These are phyloP conservation scores for Litsea cubeba DNA, from an alignment of 164 flowering plant genomes.

Conservation along the genomic window DNA sequence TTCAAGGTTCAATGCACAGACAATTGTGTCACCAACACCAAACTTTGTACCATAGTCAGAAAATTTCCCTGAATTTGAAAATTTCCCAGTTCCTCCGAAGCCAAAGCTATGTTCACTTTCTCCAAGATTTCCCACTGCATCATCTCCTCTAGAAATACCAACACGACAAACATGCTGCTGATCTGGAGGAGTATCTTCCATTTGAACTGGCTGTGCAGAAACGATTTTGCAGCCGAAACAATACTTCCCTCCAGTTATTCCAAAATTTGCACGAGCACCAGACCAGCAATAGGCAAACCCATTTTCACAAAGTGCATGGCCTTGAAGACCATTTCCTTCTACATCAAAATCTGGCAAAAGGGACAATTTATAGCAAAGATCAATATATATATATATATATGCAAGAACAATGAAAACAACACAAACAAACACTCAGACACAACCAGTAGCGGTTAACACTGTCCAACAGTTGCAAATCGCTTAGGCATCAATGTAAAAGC, in stretches of 20 bases:
- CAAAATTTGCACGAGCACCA: slow-evolving; percentile 57
- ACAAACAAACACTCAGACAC: background rate
- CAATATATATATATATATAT: background rate
- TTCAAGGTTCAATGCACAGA: slow-evolving; percentile 55
- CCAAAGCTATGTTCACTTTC: slow-evolving; percentile 51
- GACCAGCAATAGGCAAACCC: slow-evolving; percentile 80
- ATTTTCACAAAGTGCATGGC: slow-evolving; percentile 40
- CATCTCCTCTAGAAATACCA: slow-evolving; percentile 61
- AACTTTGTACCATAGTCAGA: slow-evolving; percentile 45
- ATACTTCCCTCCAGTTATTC: slow-evolving; percentile 55
- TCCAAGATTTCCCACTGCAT: slow-evolving; percentile 44
- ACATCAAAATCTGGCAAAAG: slow-evolving; percentile 48
- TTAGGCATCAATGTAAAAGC: no score
- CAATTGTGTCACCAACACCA: slow-evolving; percentile 54
- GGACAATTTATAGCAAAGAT: background rate
- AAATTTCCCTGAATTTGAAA: slow-evolving; percentile 46
- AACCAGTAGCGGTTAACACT: background rate
- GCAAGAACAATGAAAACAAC: background rate
- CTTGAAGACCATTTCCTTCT: slow-evolving; percentile 43
- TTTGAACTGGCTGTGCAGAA: slow-evolving; percentile 42
- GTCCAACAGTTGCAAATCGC: background rate
- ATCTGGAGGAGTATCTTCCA: slow-evolving; percentile 54
- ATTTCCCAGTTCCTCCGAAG: slow-evolving; percentile 58
- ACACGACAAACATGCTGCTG: slow-evolving; percentile 51
- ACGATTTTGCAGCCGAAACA: slow-evolving; percentile 61